Evolutionary conservation across 352 stramenopile genomes (phyloP), one percentile per base, ranked within the genome.

Genomic region (Pythium chondricola): DNA sequence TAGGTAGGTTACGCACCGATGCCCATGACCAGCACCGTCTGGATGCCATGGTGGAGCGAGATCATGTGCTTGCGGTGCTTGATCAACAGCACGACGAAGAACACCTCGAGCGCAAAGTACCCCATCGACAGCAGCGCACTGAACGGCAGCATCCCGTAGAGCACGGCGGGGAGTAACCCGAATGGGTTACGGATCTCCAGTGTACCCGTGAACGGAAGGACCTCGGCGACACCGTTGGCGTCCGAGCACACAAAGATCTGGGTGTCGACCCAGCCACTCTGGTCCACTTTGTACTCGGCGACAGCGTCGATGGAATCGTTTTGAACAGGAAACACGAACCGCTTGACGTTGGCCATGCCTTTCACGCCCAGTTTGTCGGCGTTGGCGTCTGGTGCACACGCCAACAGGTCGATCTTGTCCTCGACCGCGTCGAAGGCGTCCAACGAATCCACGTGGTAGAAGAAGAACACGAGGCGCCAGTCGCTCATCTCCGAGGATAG

Each of bases 71-170:
- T 58, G 22, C 83, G 83, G 60, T 95, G 67, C 16, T 65, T 65
- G 21, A 68, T 70, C 26, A 95, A 57, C 43, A 95, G 48, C 13
- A 86, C 61, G 29, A 61, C 62, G 51, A 94, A 96, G 48, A 93
- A 88, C 13, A 83, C 48, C 49, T 87, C 73, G 35, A 96, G 63
- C 21, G 84, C 53, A 7, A 89, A 36, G 61, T 94, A 96, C 4
- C 80, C 82, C 25, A 85, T 39, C 20, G 77, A 65, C 36, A 92
- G 52, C 18, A 92, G 65, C 3, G 48, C 81, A 31, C 83, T 92
- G 57, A 95, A 95, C 4, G 84, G 84, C 31, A 93, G 58, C 71
- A 95, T 83, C 0, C 84, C 84, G 18, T 93, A 93, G 42, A 93
- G 68, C 35, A 88, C 77, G 0, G 80, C 84, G 0, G 84, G 84